These are phyloP conservation scores for Chlorencoelia australis DNA, from an alignment of 2,329 filamentous ascomycete genomes.

Conservation along the genomic window DNA sequence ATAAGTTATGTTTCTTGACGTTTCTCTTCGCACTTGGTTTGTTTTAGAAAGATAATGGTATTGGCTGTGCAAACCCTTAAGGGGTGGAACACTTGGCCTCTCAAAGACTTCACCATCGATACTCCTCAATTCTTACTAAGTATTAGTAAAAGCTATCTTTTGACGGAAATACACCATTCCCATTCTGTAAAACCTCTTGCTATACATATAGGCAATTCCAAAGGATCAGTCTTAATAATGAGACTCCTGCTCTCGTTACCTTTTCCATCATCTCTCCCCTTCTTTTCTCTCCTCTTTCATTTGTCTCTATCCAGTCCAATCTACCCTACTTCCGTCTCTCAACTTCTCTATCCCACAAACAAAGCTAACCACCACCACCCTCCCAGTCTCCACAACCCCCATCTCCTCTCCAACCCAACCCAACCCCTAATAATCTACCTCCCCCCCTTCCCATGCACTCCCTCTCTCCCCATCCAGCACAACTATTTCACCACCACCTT, in stretches of 20 bases:
- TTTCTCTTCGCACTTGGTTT: too few species aligned
- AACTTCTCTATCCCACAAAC: neutral
- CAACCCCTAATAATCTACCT: slow-evolving; percentile 45
- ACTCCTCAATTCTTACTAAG: neutral
- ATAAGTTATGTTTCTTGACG: too few species aligned
- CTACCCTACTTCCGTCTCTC: neutral
- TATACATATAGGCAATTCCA: neutral
- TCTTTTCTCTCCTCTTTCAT: neutral
- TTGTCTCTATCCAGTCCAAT: too few species aligned
- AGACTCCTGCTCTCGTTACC: neutral
- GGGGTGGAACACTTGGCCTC: neutral
- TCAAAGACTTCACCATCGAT: neutral
- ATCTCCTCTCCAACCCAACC: slow-evolving; percentile 20
- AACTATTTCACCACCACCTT: slow-evolving; percentile 31
- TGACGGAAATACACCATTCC: too few species aligned
- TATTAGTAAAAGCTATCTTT: too few species aligned
- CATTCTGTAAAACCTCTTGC: too few species aligned
- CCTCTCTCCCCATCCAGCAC: slow-evolving; percentile 29
- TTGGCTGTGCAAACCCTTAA: neutral
- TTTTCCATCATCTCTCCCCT: neutral
- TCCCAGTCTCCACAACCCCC: slow-evolving; percentile 21
- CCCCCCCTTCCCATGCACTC: slow-evolving; percentile 38
- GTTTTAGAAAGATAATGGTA: neutral
- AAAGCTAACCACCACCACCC: slow-evolving; percentile 10
- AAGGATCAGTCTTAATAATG: neutral